These are phyloP conservation scores for Boletus eberwhitei DNA, from an alignment of 768 basidiomycete genomes.

Conservation along the genomic window DNA sequence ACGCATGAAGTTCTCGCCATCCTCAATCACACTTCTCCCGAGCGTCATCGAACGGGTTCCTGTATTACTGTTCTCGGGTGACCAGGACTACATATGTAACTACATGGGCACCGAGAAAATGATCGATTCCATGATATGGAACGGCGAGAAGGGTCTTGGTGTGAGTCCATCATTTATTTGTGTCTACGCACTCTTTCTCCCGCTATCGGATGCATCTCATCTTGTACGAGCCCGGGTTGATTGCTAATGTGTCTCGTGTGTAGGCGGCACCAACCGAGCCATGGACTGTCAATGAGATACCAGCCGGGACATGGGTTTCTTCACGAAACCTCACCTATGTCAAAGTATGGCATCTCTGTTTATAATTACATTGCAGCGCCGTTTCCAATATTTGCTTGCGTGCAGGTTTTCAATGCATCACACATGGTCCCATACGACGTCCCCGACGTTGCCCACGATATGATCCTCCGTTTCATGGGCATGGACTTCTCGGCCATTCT, in stretches of 20 bases:
- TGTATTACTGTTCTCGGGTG: slow-evolving; percentile 90
- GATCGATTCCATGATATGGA: slow-evolving; percentile 84
- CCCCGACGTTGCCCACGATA: slow-evolving; percentile 88
- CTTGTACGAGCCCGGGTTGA: background rate
- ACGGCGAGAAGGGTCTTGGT: slow-evolving; percentile 77
- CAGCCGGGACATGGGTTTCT: slow-evolving; percentile 89
- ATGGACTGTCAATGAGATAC: slow-evolving; percentile 70
- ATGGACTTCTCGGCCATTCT: slow-evolving; percentile 81
- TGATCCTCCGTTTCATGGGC: slow-evolving; percentile 97
- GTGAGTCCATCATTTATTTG: slow-evolving; percentile 43
- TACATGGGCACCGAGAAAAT: slow-evolving; percentile 86
- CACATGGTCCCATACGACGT: slow-evolving; percentile 95
- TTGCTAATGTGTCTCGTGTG: background rate
- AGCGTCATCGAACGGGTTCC: slow-evolving; percentile 73
- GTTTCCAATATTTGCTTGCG: background rate
- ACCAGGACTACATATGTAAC: slow-evolving; percentile 97
- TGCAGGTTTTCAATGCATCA: slow-evolving; percentile 84
- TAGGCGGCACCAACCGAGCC: slow-evolving; percentile 67
- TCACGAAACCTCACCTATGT: slow-evolving; percentile 91
- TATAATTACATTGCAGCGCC: too few relatives aligned
- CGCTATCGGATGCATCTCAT: background rate
- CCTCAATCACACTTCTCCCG: slow-evolving; percentile 77
- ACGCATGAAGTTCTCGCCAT: slow-evolving; percentile 49
- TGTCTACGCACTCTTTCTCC: background rate
- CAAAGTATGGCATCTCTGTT: slow-evolving; percentile 49